A percentile compares a stretch with the other conserved stretches of the same genome.
These are phyloP conservation scores for Phytophthora sp. DNA, from an alignment of 352 stramenopile genomes.

Conservation along the genomic window DNA sequence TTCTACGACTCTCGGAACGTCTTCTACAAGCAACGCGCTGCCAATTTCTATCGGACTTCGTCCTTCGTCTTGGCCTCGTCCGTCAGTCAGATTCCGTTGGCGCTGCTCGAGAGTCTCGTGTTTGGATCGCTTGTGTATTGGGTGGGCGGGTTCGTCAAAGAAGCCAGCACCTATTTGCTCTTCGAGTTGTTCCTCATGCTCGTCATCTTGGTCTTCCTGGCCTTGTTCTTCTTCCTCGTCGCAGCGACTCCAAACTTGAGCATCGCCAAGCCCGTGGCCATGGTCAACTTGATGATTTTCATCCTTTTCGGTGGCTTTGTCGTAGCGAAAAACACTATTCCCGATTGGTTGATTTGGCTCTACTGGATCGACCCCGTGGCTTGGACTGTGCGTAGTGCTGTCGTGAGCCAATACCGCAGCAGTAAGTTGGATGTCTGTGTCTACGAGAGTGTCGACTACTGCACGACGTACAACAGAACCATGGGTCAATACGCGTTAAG, in stretches of 20 bases:
- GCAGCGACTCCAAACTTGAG: slow-evolving; percentile 45
- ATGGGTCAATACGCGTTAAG: slow-evolving; percentile 60
- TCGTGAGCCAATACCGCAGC: slow-evolving; percentile 57
- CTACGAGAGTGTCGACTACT: slow-evolving; percentile 54
- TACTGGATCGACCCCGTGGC: slow-evolving; percentile 78
- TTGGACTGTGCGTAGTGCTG: slow-evolving; percentile 54
- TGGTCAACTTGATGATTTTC: slow-evolving; percentile 65
- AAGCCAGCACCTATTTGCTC: slow-evolving; percentile 62
- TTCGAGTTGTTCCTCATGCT: slow-evolving; percentile 77
- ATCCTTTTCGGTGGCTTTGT: slow-evolving; percentile 76
- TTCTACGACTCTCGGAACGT: slow-evolving; percentile 74
- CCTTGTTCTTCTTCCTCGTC: slow-evolving; percentile 63
- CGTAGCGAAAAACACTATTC: slow-evolving; percentile 57
- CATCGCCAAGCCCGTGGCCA: slow-evolving; percentile 63
- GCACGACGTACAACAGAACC: slow-evolving; percentile 40
- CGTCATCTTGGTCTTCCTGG: slow-evolving; percentile 58
- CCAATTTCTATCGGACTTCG: slow-evolving; percentile 88
- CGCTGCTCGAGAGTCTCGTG: slow-evolving; percentile 75
- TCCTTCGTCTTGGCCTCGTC: slow-evolving; percentile 77
- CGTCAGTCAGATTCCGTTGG: too few species aligned
- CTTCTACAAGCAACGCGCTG: slow-evolving; percentile 90
- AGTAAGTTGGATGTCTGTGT: slow-evolving; percentile 41
- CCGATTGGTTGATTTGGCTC: slow-evolving; percentile 65
- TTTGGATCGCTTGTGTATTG: slow-evolving; percentile 91
- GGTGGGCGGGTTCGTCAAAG: slow-evolving; percentile 72